These are phyloP conservation scores for Fusarium liriodendri DNA, from an alignment of 2,329 filamentous ascomycete genomes.

Conservation along the genomic window DNA sequence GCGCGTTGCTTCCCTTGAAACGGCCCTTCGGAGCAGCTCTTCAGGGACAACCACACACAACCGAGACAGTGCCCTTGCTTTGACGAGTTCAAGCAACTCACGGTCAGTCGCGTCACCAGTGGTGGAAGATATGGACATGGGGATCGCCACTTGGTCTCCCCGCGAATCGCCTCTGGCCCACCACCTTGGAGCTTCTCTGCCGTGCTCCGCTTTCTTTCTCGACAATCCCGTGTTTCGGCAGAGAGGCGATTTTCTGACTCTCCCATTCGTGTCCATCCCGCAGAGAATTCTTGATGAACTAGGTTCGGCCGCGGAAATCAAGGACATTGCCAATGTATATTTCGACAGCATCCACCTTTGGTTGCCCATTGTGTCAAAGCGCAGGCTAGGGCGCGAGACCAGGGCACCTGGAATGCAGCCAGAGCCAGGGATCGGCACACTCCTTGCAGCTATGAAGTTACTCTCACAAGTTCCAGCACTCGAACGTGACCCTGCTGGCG, in stretches of 20 bases:
- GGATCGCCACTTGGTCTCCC: neutral
- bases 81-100: neutral
- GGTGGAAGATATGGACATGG: neutral
- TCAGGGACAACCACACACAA: neutral
- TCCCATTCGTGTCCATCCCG: neutral
- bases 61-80: no score
- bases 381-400: neutral
- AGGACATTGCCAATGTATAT: neutral
- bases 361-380: neutral
- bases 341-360: neutral
- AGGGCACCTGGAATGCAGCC: neutral
- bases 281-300: neutral
- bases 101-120: neutral
- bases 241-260: neutral
- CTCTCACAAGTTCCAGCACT: no score
- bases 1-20: neutral
- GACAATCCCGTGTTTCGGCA: neutral
- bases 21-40: neutral
- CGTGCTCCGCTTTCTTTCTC: neutral
- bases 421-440: no score
- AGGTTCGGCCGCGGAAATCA: neutral
- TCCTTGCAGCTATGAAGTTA: no score
- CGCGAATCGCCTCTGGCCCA: neutral
- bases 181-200: neutral
- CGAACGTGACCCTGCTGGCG: no score